A percentile compares a stretch with the other conserved stretches of the same genome.
These are phyloP conservation scores for Phialophora chinensis DNA, from an alignment of 2,329 filamentous ascomycete species.

Conservation along the genomic window DNA sequence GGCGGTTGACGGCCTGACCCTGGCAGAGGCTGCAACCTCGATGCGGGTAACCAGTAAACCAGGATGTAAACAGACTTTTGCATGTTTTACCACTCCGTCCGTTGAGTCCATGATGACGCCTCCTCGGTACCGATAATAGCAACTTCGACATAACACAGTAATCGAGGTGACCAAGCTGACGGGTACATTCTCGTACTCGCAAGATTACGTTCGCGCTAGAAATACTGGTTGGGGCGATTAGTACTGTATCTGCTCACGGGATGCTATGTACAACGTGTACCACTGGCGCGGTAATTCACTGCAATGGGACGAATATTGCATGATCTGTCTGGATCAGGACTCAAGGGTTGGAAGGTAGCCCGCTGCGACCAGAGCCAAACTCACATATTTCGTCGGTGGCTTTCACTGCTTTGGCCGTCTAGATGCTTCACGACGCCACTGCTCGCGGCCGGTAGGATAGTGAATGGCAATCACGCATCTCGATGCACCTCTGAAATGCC, in stretches of 20 bases:
- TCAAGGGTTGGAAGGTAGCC: background rate
- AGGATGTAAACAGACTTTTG: background rate
- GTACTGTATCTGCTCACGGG: background rate
- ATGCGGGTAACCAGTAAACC: background rate
- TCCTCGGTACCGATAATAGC: background rate
- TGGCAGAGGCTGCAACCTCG: background rate
- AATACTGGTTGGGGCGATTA: background rate
- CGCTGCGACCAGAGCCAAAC: background rate
- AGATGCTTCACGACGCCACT: background rate
- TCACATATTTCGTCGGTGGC: conserved; percentile 21
- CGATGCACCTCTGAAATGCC: background rate
- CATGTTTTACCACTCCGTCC: background rate
- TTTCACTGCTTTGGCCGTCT: background rate
- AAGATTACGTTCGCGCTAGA: background rate
- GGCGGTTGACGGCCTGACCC: background rate
- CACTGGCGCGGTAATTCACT: background rate
- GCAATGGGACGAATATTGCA: background rate
- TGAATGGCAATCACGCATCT: background rate
- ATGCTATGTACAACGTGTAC: background rate
- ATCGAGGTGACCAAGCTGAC: background rate
- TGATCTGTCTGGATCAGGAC: background rate
- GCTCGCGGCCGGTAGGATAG: background rate
- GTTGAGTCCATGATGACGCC: background rate
- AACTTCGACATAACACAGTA: background rate
- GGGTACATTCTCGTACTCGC: background rate